These are phyloP conservation scores for Gloeostereum incarnatum DNA, from an alignment of 768 basidiomycete genomes.

Conservation along the genomic window DNA sequence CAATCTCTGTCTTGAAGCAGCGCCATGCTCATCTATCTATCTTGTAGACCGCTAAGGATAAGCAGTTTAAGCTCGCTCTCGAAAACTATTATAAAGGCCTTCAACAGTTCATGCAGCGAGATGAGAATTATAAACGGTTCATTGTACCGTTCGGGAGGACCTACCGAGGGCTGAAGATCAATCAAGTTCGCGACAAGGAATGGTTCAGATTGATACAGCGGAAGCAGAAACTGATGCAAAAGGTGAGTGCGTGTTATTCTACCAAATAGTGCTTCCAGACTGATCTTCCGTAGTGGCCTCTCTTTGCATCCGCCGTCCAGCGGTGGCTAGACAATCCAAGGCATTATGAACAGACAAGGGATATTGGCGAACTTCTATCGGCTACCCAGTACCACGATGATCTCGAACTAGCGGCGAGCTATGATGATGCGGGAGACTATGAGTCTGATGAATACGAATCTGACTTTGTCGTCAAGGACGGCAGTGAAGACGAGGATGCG, in stretches of 20 bases:
- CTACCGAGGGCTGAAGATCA: not conserved
- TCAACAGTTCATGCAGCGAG: not conserved
- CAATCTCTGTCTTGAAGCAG: not conserved
- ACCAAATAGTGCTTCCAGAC: not conserved
- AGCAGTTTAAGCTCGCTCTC: conserved; percentile 1
- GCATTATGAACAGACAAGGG: conserved; percentile 1
- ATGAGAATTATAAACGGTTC: conserved; percentile 3
- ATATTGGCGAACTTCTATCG: conserved; percentile 4
- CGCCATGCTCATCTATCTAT: not conserved
- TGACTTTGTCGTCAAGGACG: too few relatives aligned
- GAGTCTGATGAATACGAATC: too few relatives aligned
- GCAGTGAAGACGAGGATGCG: too few relatives aligned
- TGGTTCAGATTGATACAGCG: conserved; percentile 1
- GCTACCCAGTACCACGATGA: conserved; percentile 3
- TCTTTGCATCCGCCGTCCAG: conserved; percentile 5
- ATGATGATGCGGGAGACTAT: too few relatives aligned
- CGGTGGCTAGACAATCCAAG: conserved; percentile 4
- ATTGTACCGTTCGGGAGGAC: conserved; percentile 3
- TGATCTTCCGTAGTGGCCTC: conserved; percentile 2
- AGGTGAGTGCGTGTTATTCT: not conserved
- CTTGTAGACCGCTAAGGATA: not conserved
- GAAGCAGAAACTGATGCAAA: not conserved
- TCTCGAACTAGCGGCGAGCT: conserved; percentile 2
- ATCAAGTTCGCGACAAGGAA: conserved; percentile 2
- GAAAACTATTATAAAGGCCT: conserved; percentile 4